Evolutionary conservation across 495 filamentous ascomycete genomes (phyloP), one percentile per base, ranked within the genome.

Genomic region (Glarea lozoyensis): DNA sequence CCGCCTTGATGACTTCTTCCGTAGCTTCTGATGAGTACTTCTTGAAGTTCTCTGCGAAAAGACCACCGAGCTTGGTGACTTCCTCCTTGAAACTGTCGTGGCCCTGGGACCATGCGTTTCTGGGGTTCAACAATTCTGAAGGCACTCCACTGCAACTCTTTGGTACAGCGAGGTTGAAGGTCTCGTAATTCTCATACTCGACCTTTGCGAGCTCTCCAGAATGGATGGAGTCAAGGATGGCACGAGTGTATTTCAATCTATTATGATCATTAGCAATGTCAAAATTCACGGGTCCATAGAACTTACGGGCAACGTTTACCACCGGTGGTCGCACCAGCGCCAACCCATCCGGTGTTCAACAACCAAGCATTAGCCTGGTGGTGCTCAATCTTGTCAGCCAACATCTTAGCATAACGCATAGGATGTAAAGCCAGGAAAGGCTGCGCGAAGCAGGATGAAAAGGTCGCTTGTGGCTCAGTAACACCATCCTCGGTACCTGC

Each of bases 361-460:
- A 98, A 73, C 92, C 92, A 98, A 60, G 92, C 92, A 63, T 97
- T 94, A 65, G 86, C 84, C 60, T 86, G 86, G 80, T 98, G 88
- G 49, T 86, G 58, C 54, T 86, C 76, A 66, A 98, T 97, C 81
- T 97, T 97, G 55, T 95, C 87, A 36, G 93, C 90, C 29, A 98
- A 73, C 92, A 98, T 98, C 66, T 77, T 78, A 46, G 92, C 92
- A 67, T 98, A 98, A 65, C 89, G 83, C 93, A 98, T 98, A 49
- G 92, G 92, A 76, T 97, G 93, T 35, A 98, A 81, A 36, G 92
- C 92, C 53, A 98, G 73, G 87, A 98, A 98, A 45, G 92, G 92
- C 69, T 98, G 92, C 36, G 93, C 92, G 68, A 98, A 98, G 82
- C 92, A 98, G 21, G 90, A 94, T 13, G 88, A 95, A 83, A 98